phyloP scores from a whole-genome alignment of 2,329 filamentous ascomycete species.

The Epichloe aotearoae region DNA sequence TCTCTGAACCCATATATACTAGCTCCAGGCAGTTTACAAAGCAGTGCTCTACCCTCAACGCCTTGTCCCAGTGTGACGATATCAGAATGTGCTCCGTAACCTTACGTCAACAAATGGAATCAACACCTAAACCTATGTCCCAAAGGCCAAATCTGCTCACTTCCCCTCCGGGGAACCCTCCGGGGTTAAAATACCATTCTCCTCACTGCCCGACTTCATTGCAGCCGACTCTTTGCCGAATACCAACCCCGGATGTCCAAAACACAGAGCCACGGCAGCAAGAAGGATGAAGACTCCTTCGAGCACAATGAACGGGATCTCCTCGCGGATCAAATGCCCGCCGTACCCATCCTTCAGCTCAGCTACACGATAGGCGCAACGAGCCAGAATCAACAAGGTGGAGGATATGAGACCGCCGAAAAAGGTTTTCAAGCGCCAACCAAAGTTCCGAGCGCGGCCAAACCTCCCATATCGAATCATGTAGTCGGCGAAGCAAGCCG shows the following conservation, averaged over 20 bases:
- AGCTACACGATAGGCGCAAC: constrained; percentile 51
- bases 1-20: too few species aligned
- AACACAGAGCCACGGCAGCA: constrained; percentile 22
- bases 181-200: constrained; percentile 7
- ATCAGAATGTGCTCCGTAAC: too few species aligned
- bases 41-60: too few species aligned
- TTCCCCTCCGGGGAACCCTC: background rate
- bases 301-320: constrained; percentile 38
- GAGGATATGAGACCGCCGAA: constrained; percentile 37
- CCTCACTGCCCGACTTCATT: constrained; percentile 12
- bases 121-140: too few species aligned
- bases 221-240: constrained; percentile 15
- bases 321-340: constrained; percentile 39
- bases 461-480: constrained; percentile 28
- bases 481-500: constrained; percentile 34
- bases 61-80: too few species aligned
- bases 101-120: too few species aligned
- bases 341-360: constrained; percentile 52
- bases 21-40: too few species aligned
- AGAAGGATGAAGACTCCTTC: constrained; percentile 32
- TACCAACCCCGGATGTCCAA: constrained; percentile 29
- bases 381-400: constrained; percentile 45
- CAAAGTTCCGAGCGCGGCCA: constrained; percentile 12
- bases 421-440: constrained; percentile 29
- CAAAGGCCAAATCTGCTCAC: background rate